phyloP scores from a whole-genome alignment of 164 flowering plant genomes.

The Umbellularia californica region DNA sequence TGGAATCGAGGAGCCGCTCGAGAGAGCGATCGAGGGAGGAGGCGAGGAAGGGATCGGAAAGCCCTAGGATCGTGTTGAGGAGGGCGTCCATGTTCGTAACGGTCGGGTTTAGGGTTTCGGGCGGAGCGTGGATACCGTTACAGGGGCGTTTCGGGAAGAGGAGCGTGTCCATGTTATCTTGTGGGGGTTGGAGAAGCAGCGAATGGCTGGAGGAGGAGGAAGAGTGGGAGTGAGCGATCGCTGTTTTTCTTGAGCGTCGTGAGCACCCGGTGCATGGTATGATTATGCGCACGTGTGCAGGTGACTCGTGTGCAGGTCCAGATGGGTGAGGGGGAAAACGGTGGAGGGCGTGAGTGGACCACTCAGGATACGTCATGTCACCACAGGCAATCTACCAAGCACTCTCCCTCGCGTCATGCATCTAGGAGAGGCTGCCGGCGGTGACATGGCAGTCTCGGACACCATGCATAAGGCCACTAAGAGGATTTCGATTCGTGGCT shows the following conservation, averaged over 20 bases:
- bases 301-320: no score
- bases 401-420: no score
- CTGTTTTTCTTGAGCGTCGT: background rate
- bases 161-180: slow-evolving; percentile 41
- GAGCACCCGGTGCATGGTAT: background rate
- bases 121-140: slow-evolving; percentile 6
- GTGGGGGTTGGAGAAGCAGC: slow-evolving; percentile 6
- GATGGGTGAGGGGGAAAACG: no score
- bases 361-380: no score
- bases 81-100: slow-evolving; percentile 31
- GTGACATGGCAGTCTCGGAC: no score
- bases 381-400: no score
- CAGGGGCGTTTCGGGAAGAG: slow-evolving; percentile 63
- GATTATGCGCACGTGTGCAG: background rate
- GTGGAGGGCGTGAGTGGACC: no score
- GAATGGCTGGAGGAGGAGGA: slow-evolving; percentile 14
- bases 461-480: no score
- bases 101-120: background rate
- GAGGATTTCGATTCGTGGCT: no score
- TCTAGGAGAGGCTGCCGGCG: no score
- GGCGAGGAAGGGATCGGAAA: slow-evolving; percentile 32
- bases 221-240: background rate
- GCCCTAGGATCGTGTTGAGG: slow-evolving; percentile 42
- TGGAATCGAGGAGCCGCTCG: slow-evolving; percentile 58
- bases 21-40: slow-evolving; percentile 43